phyloP scores from a whole-genome alignment of 2,329 filamentous ascomycete species.

The Zasmidium citrigriseum region DNA sequence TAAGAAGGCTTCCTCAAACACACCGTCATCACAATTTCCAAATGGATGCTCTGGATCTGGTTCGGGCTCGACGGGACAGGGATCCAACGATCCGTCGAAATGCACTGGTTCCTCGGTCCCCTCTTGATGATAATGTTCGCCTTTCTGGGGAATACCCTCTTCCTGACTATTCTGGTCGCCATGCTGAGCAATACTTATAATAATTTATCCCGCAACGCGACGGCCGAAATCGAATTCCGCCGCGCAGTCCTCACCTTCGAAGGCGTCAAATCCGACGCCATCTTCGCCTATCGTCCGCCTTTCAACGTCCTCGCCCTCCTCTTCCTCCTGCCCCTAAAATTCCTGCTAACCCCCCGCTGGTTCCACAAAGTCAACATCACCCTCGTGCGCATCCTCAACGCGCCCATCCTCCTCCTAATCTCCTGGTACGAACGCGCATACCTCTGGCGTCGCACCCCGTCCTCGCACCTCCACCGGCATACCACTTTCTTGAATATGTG shows the following conservation, averaged over 20 bases:
- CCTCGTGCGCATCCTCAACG: conserved; percentile 71
- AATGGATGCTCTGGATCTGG: conserved; percentile 95
- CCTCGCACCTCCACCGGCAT: conserved; percentile 35
- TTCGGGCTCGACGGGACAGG: conserved; percentile 76
- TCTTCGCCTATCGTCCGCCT: conserved; percentile 80
- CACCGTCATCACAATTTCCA: conserved; percentile 67
- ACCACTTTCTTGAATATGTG: conserved; percentile 57
- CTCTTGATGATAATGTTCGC: conserved; percentile 80
- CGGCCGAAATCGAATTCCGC: conserved; percentile 81
- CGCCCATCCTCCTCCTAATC: conserved; percentile 72
- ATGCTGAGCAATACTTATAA: conserved; percentile 85
- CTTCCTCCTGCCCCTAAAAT: conserved; percentile 74
- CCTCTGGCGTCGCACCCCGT: conserved; percentile 58
- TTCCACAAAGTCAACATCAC: conserved; percentile 89
- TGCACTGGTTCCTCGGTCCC: conserved; percentile 78
- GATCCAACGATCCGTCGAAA: conserved; percentile 61
- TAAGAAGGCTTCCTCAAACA: conserved; percentile 39
- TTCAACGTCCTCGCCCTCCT: conserved; percentile 80
- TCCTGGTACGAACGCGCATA: conserved; percentile 68
- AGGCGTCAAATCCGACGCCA: conserved; percentile 80
- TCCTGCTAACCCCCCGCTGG: conserved; percentile 76
- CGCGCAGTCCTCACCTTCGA: conserved; percentile 80
- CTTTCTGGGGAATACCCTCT: conserved; percentile 83
- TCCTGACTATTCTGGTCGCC: conserved; percentile 84
- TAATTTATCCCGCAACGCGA: conserved; percentile 73